phyloP scores from a whole-genome alignment of 129 eudicot species.

The Solidago caesia region DNA sequence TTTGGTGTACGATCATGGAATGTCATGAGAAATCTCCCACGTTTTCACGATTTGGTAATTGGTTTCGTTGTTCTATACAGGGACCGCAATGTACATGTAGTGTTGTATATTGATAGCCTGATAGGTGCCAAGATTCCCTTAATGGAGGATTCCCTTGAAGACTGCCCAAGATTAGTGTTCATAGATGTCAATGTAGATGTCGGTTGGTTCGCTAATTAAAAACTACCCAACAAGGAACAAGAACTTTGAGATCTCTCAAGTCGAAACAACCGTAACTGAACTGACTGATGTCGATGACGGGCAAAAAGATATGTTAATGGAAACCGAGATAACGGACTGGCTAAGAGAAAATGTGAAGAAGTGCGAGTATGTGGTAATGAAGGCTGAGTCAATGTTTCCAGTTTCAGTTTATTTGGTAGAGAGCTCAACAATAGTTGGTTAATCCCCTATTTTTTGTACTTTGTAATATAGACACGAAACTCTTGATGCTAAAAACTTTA shows the following conservation, averaged over 20 bases:
- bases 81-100: too few relatives aligned
- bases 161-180: constrained; percentile 64
- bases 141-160: constrained; percentile 51
- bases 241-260: constrained; percentile 43
- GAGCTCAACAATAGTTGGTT: constrained; percentile 31
- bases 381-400: constrained; percentile 63
- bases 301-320: not conserved
- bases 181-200: constrained; percentile 46
- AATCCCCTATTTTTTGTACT: too few relatives aligned
- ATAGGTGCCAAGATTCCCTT: constrained; percentile 30
- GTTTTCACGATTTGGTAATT: not conserved
- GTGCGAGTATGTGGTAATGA: constrained; percentile 75
- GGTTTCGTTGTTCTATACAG: constrained; percentile 12
- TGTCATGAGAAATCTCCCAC: too few relatives aligned
- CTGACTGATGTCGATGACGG: not conserved
- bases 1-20: too few relatives aligned
- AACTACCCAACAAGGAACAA: constrained; percentile 63
- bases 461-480: too few relatives aligned
- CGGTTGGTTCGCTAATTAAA: constrained; percentile 49
- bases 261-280: constrained; percentile 42
- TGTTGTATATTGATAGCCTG: too few relatives aligned
- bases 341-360: constrained; percentile 53
- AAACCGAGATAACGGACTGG: constrained; percentile 57
- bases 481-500: too few relatives aligned
- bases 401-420: not conserved